These are phyloP conservation scores for Nepenthes mirabilis DNA, from an alignment of 148 eudicot species.

Conservation along the genomic window DNA sequence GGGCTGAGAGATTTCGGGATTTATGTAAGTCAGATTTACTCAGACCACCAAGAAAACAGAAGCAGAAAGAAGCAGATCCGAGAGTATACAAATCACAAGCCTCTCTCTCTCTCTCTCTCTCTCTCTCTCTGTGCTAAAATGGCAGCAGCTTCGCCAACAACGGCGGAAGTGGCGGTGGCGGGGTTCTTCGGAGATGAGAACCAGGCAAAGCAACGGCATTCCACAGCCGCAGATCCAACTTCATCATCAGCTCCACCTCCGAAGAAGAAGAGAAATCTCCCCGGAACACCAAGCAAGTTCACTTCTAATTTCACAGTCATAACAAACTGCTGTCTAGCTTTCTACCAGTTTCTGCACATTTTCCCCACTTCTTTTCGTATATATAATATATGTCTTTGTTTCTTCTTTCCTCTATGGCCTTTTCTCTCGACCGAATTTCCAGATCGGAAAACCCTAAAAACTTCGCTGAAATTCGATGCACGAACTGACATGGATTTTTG, in stretches of 20 bases:
- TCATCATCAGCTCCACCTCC: not conserved
- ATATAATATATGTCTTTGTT: too few species aligned
- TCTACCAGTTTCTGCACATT: not conserved
- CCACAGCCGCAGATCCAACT: not conserved
- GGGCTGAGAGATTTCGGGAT: not conserved
- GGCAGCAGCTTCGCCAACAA: not conserved
- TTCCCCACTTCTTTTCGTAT: too few species aligned
- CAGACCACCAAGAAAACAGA: too few species aligned
- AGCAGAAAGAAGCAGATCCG: too few species aligned
- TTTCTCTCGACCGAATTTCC: too few species aligned
- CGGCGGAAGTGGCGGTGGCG: not conserved
- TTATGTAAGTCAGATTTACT: too few species aligned
- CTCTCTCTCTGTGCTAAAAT: not conserved
- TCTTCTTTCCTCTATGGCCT: too few species aligned
- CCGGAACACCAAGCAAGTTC: not conserved
- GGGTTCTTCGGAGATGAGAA: not conserved
- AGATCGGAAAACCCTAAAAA: too few species aligned
- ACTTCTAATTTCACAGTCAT: not conserved
- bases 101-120: too few species aligned
- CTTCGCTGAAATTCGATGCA: too few species aligned
- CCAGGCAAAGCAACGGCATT: not conserved
- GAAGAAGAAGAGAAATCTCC: constrained; percentile 1
- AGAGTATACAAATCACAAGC: too few species aligned
- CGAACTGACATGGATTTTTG: too few species aligned
- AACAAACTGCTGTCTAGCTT: not conserved